Percentiles rank a stretch among this genome's conserved stretches.
phyloP scores from a whole-genome alignment of 2,329 filamentous ascomycete species.

The Thielaviopsis populi region DNA sequence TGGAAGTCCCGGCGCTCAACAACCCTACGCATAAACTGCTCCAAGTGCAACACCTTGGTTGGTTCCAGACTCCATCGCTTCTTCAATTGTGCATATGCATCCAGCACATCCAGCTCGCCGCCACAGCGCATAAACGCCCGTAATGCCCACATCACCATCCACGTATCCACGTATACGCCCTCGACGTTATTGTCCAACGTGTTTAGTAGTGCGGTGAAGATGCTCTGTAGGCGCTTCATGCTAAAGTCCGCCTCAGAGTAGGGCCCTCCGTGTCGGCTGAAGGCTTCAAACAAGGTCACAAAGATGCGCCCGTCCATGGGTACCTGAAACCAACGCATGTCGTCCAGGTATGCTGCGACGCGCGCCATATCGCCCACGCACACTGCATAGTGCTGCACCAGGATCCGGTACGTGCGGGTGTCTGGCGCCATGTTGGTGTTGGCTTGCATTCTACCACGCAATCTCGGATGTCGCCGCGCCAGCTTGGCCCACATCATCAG shows the following conservation, averaged over 20 bases:
- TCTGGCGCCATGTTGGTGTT: slow-evolving; percentile 52
- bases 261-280: slow-evolving; percentile 43
- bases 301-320: slow-evolving; percentile 64
- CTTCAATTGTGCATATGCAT: slow-evolving; percentile 38
- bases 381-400: slow-evolving; percentile 60
- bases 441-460: slow-evolving; percentile 20
- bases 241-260: slow-evolving; percentile 49
- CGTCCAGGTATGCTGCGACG: slow-evolving; percentile 56
- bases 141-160: slow-evolving; percentile 47
- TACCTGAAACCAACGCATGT: slow-evolving; percentile 60
- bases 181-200: slow-evolving; percentile 34
- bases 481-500: slow-evolving; percentile 44
- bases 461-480: slow-evolving; percentile 25
- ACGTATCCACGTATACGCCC: slow-evolving; percentile 39
- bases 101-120: slow-evolving; percentile 35
- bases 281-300: slow-evolving; percentile 68
- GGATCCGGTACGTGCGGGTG: slow-evolving; percentile 60
- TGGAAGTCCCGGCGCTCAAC: slow-evolving; percentile 10
- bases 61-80: slow-evolving; percentile 33
- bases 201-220: slow-evolving; percentile 50
- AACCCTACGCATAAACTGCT: slow-evolving; percentile 25
- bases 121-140: slow-evolving; percentile 49
- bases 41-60: slow-evolving; percentile 34
- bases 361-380: slow-evolving; percentile 55
- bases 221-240: slow-evolving; percentile 46